Conservation (phyloP, 1,284 basidiomycete genomes). For the Pholiota adiposa region DNA sequence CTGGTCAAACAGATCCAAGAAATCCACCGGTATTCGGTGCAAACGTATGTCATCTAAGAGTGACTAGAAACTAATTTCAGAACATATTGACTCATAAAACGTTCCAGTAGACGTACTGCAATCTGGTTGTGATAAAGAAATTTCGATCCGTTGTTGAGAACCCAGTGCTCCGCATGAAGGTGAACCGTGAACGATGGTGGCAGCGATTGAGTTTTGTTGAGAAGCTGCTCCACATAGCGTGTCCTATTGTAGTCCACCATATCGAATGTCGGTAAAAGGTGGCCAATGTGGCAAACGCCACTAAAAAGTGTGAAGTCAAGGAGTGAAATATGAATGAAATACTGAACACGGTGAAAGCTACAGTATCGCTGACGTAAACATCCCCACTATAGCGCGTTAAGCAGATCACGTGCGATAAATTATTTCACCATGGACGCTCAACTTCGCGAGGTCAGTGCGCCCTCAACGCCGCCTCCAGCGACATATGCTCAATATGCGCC, state of each 20-base stretch:
- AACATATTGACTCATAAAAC: conserved; percentile 8
- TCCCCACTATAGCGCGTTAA: conserved; percentile 22
- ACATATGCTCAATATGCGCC: conserved; percentile 13
- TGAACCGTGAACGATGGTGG: conserved; percentile 77
- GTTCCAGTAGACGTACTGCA: conserved; percentile 50
- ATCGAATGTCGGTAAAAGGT: neutral
- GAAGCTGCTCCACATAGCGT: conserved; percentile 58
- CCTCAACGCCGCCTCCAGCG: conserved; percentile 11
- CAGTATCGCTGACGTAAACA: conserved; percentile 23
- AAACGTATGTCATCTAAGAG: conserved; percentile 79
- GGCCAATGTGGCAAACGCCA: neutral
- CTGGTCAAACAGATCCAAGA: conserved; percentile 74
- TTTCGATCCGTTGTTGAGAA: conserved; percentile 74
- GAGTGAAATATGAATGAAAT: too few relatives aligned
- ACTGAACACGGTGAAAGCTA: too few relatives aligned
- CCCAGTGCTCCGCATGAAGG: conserved; percentile 78
- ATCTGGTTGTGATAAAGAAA: conserved; percentile 79
- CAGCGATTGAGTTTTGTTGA: conserved; percentile 56
- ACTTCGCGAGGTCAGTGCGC: conserved; percentile 56
- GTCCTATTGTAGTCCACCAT: conserved; percentile 76
- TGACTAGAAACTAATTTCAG: conserved; percentile 48
- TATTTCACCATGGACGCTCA: conserved; percentile 55
- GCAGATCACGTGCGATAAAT: conserved; percentile 35
- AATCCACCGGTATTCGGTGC: conserved; percentile 80
- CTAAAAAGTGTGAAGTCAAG: neutral